phyloP scores from a whole-genome alignment of 805 yeast species.

The Myxozyma sirexii region DNA sequence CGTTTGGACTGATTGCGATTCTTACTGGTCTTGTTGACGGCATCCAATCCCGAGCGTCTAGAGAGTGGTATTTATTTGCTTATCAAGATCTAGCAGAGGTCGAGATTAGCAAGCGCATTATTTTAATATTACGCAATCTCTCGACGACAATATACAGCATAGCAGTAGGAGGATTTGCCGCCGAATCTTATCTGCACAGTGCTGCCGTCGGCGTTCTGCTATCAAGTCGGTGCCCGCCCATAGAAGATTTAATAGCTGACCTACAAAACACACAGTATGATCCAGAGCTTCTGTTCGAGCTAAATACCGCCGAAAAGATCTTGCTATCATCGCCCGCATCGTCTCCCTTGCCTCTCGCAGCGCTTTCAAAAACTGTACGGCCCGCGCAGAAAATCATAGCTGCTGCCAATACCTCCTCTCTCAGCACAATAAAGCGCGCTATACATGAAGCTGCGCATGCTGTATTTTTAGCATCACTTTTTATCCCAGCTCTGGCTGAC shows the following conservation, averaged over 20 bases:
- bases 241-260: neutral
- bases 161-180: constrained; percentile 23
- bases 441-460: constrained; percentile 34
- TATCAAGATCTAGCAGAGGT: neutral
- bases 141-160: constrained; percentile 17
- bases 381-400: constrained; percentile 14
- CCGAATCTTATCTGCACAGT: constrained; percentile 24
- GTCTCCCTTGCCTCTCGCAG: neutral
- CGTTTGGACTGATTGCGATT: constrained; percentile 18
- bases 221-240: neutral
- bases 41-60: neutral
- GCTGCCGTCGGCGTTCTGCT: constrained; percentile 23
- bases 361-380: neutral
- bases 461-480: constrained; percentile 31
- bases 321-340: constrained; percentile 21
- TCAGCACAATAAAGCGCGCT: neutral
- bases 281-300: constrained; percentile 17
- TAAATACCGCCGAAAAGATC: constrained; percentile 26
- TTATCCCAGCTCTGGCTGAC: constrained; percentile 15
- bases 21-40: constrained; percentile 22
- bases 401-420: neutral
- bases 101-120: neutral
- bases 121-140: constrained; percentile 14
- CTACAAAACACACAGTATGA: neutral
- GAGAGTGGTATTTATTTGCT: neutral